Evolutionary conservation across 2,329 filamentous ascomycete genomes (phyloP), one percentile per base, ranked within the genome.

Genomic region (Chrysoporthe deuterocubensis): DNA sequence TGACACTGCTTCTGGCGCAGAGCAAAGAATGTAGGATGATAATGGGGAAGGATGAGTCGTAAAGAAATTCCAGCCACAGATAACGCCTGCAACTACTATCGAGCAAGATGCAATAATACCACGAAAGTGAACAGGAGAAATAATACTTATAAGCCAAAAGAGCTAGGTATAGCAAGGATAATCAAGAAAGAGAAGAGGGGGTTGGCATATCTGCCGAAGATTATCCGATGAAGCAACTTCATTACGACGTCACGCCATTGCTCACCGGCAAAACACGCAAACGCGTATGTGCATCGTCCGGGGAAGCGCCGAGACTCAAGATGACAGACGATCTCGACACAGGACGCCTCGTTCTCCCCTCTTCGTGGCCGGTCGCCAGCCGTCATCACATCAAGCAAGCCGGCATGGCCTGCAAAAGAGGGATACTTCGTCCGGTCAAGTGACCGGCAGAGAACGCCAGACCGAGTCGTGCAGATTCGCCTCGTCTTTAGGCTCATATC

Each of bases 381-480:
- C 5, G 16, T 26, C 40, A 32, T 32, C 37, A 13, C n/a, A 9
- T 44, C 40, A 16, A 42, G 3, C 13, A 11, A 42, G n/a, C n/a
- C 57, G 57, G 57, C 37, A n/a, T 26, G 43, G 57, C 14, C 40
- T 44, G 18, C 57, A 11, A 4, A 60, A 60, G 44, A 43, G 18
- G 13, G 13, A 50, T 13, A 62, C 2, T 13, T 50, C n/a, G 42
- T 42, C 26, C 42, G 59, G 57, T 67, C 65, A 67, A 67, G 37
- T 67, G 65, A 67, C 62, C 50, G 42, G 65, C 59, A 54, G 26
- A 26, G 18, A 42, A 42, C 1, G 32, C 32, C 46, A 37, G 37
- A 46, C 40, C 59, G 66, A 65, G 42, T 65, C 57, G 62, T 40
- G 62, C 60, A 37, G 50, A 37, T 50, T 68, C 57, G 8, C 46